Evolutionary conservation across 441 rosid species (phyloP).

Genomic region (Raphanus hybrid): DNA sequence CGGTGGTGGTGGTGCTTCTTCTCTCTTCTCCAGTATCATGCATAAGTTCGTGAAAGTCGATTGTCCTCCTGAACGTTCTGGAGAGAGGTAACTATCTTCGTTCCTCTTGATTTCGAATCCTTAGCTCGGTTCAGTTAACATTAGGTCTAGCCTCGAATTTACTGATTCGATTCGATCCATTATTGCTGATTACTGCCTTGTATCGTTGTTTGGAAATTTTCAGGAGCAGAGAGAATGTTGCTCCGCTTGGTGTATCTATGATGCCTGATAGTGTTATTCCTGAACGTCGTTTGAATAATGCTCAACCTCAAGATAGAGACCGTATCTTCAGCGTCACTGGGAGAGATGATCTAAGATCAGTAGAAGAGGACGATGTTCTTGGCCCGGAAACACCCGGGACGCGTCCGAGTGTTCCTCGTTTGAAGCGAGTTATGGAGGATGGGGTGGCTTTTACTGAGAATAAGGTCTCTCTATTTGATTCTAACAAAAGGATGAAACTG

Average conservation of each 20-base stretch:
- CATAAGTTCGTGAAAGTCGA: constrained; percentile 86
- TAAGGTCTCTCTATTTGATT: constrained; percentile 43
- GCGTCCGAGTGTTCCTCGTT: constrained; percentile 58
- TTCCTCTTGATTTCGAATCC: not conserved
- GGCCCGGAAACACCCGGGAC: constrained; percentile 86
- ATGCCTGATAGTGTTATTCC: not conserved
- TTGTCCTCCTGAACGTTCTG: constrained; percentile 45
- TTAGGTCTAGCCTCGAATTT: constrained; percentile 22
- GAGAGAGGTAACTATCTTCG: constrained; percentile 50
- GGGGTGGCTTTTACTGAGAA: constrained; percentile 45
- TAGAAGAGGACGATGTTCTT: constrained; percentile 49
- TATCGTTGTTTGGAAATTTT: not conserved
- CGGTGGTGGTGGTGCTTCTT: constrained; percentile 53
- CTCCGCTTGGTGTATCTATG: not conserved
- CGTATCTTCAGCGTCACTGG: constrained; percentile 36
- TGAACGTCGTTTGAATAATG: constrained; percentile 9
- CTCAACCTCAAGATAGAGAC: constrained; percentile 40
- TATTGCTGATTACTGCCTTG: not conserved
- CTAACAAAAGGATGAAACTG: constrained; percentile 64
- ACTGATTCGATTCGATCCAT: not conserved
- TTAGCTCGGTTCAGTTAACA: not conserved
- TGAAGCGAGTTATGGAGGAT: constrained; percentile 74
- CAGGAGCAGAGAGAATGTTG: constrained; percentile 4
- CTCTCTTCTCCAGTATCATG: constrained; percentile 84
- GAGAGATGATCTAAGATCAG: constrained; percentile 32